Percentiles rank a stretch among this genome's conserved stretches.
phyloP scores from a whole-genome alignment of 495 filamentous ascomycete genomes.

The Daldinia concentrica region DNA sequence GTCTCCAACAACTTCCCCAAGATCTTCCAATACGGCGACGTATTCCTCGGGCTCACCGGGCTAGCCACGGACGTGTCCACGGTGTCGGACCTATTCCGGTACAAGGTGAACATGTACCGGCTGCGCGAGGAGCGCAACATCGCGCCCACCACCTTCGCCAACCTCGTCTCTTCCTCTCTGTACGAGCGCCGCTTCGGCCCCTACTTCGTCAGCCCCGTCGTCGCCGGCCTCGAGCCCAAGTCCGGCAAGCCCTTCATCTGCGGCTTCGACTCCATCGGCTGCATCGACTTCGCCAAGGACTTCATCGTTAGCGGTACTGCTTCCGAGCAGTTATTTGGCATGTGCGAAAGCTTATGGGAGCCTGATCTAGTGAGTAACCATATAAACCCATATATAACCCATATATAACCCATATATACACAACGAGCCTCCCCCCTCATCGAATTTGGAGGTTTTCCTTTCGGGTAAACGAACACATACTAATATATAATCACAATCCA shows the following conservation, averaged over 20 bases:
- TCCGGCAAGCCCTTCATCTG: slow-evolving; percentile 96
- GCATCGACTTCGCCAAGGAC: slow-evolving; percentile 99
- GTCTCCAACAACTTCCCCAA: slow-evolving; percentile 99
- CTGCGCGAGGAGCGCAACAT: slow-evolving; percentile 97
- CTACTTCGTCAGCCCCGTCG: slow-evolving; percentile 92
- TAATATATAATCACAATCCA: slow-evolving; percentile 46
- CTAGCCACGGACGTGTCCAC: slow-evolving; percentile 95
- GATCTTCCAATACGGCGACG: slow-evolving; percentile 96
- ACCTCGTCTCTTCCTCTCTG: slow-evolving; percentile 86
- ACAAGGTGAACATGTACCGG: slow-evolving; percentile 99
- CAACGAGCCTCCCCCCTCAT: too few relatives aligned
- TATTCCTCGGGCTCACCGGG: slow-evolving; percentile 95
- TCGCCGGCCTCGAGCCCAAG: slow-evolving; percentile 92
- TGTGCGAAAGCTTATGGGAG: slow-evolving; percentile 98
- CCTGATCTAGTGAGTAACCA: slow-evolving; percentile 80
- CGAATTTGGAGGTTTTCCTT: too few relatives aligned
- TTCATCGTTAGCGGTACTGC: slow-evolving; percentile 98
- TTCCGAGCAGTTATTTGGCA: slow-evolving; percentile 96
- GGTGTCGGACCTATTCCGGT: slow-evolving; percentile 96
- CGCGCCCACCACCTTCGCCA: slow-evolving; percentile 91
- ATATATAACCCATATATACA: neutral
- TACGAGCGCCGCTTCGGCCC: slow-evolving; percentile 97
- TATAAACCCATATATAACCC: neutral
- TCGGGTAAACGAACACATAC: neutral
- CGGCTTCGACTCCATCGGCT: slow-evolving; percentile 98